Percentiles rank a stretch among this genome's conserved stretches.
phyloP scores from a whole-genome alignment of 306 rosid species.

The Gillenia trifoliata region DNA sequence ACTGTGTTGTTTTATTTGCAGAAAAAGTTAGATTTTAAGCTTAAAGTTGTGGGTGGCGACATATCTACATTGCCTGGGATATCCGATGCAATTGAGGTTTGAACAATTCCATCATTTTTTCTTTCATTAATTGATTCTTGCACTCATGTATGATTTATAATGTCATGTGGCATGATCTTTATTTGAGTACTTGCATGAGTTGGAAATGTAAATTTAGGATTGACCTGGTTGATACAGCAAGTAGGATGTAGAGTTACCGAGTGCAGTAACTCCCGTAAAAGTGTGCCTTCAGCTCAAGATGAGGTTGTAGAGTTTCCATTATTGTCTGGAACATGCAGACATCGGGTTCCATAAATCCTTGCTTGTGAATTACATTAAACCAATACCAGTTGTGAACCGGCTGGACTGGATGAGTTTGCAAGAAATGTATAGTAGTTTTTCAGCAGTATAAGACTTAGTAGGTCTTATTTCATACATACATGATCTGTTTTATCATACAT shows the following conservation, averaged over 20 bases:
- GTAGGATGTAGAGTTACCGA: background rate
- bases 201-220: background rate
- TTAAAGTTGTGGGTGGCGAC: slow-evolving; percentile 90
- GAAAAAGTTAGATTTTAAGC: slow-evolving; percentile 85
- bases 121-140: background rate
- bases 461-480: background rate
- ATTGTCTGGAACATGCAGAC: background rate
- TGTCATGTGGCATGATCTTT: background rate
- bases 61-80: slow-evolving; percentile 88
- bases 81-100: slow-evolving; percentile 73
- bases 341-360: background rate
- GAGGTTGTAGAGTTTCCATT: background rate
- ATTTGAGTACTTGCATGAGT: background rate
- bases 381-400: background rate
- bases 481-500: background rate
- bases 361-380: background rate
- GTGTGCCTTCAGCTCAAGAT: background rate
- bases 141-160: background rate
- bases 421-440: background rate
- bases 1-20: slow-evolving; percentile 30
- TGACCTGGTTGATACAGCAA: background rate
- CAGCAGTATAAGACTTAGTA: background rate
- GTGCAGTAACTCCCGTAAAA: background rate
- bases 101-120: slow-evolving; percentile 18
- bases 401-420: background rate